Conservation (phyloP, 129 eudicot genomes). For the Centella asiatica region DNA sequence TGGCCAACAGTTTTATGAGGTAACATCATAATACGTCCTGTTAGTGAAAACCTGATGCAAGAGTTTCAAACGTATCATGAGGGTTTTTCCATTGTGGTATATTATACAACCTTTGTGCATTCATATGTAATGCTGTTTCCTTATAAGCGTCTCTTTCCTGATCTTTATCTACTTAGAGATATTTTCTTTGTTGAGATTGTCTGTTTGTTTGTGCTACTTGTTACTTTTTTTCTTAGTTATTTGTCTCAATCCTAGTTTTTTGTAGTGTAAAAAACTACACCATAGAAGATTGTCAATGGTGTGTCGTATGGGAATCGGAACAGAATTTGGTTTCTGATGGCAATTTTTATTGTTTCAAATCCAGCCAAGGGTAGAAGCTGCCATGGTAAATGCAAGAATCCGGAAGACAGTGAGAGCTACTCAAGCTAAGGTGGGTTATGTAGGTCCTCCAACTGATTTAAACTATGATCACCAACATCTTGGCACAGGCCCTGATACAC, state of each 20-base stretch:
- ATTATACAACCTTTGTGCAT: no score
- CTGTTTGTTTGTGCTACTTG: no score
- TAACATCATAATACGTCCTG: no score
- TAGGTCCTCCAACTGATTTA: conserved; percentile 78
- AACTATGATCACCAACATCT: conserved; percentile 82
- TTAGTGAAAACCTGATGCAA: no score
- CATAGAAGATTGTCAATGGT: background rate
- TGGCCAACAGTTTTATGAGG: no score
- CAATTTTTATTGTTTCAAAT: background rate
- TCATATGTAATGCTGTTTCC: no score
- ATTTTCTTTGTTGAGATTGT: no score
- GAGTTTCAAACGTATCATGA: no score
- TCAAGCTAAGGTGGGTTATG: conserved; percentile 78
- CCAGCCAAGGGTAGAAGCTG: conserved; percentile 98
- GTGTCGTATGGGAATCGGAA: background rate
- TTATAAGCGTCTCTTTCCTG: no score
- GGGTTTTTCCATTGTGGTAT: no score
- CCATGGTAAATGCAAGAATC: conserved; percentile 94
- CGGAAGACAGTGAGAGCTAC: conserved; percentile 73
- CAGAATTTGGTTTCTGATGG: background rate
- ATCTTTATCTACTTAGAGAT: no score
- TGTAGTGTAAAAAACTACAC: background rate
- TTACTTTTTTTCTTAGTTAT: background rate
- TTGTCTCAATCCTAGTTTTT: background rate
- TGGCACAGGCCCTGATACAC: conserved; percentile 81